Conservation (phyloP, 129 eudicot species). For the Escallonia herrerae region DNA sequence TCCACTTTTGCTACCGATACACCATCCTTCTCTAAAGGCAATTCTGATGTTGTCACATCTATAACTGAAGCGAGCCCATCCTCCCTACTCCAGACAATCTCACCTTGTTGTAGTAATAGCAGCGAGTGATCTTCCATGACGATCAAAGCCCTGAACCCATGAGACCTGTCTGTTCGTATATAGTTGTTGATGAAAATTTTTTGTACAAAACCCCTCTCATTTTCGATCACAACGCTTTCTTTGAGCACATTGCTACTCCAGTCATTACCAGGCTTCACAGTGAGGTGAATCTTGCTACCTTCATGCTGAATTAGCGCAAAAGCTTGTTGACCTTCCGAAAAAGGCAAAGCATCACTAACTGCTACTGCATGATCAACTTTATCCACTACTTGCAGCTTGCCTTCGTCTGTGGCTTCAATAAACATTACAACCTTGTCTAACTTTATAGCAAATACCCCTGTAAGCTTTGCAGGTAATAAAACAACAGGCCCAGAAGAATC, state of each 20-base stretch:
- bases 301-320: conserved; percentile 74
- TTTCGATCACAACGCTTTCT: conserved; percentile 73
- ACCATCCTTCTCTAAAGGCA: conserved; percentile 81
- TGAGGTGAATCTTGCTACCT: conserved; percentile 56
- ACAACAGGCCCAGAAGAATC: conserved; percentile 42
- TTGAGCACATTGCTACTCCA: conserved; percentile 58
- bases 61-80: conserved; percentile 90
- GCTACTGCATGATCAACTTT: conserved; percentile 52
- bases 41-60: conserved; percentile 79
- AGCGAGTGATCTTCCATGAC: conserved; percentile 99
- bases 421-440: conserved; percentile 31
- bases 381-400: conserved; percentile 49
- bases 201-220: conserved; percentile 70
- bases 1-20: conserved; percentile 98
- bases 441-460: conserved; percentile 58
- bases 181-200: conserved; percentile 82
- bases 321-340: conserved; percentile 74
- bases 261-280: conserved; percentile 69
- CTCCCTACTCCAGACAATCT: conserved; percentile 96
- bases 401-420: conserved; percentile 48
- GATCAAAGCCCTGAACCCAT: conserved; percentile 95
- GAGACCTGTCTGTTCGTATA: conserved; percentile 75
- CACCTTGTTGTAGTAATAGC: conserved; percentile 86
- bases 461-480: conserved; percentile 58
- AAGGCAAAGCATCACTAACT: conserved; percentile 66